Base-by-base conservation (phyloP, 1,139 yeast species). In the Schizosaccharomyces versatilis region DNA sequence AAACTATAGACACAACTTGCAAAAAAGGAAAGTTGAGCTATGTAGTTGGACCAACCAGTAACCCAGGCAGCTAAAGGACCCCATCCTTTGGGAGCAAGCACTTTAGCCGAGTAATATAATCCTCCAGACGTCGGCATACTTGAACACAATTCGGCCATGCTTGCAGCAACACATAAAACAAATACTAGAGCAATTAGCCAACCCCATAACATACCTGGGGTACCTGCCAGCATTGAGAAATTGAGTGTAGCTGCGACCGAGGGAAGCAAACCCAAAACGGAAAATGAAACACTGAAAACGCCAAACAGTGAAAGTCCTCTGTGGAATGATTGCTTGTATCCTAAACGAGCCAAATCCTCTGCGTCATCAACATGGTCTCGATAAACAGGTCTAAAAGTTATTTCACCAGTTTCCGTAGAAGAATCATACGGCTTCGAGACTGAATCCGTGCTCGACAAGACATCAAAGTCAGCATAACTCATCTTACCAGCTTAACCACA, bases 91-190 rank as follows among this genome's bases (percentile, higher is more conserved):
- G 70, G 69, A n/a, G 64, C 66, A 38, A 56, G 58, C 48, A 42
- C 47, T 48, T 53, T 53, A 52, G 53, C 49, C 44, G 55, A 51
- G 59, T 67, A 74, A 62, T 67, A 67, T 52, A 80, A 69, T 3
- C 85, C 86, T 55, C 86, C 86, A 19, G 79, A 73, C 1, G 86
- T 80, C 51, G 86, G 86, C 61, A 78, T 76, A 6, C 83, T 74
- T 39, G 79, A 73, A 6, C 79, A 80, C 56, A 80, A 66, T 60
- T 79, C 80, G 2, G 82, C 74, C 73, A 80, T 75, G 1, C 79
- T 71, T 9, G 72, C 58, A 36, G 80, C 81, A 42, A 76, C 71
- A 60, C 36, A 71, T 60, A 47, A 70, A 41, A 48, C 40, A 38
- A 54, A 54, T 15, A 39, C 36, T 15, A 52, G 51, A 17, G 53